These are phyloP conservation scores for Onygenales sp. DNA, from an alignment of 2,329 filamentous ascomycete species.

Conservation along the genomic window DNA sequence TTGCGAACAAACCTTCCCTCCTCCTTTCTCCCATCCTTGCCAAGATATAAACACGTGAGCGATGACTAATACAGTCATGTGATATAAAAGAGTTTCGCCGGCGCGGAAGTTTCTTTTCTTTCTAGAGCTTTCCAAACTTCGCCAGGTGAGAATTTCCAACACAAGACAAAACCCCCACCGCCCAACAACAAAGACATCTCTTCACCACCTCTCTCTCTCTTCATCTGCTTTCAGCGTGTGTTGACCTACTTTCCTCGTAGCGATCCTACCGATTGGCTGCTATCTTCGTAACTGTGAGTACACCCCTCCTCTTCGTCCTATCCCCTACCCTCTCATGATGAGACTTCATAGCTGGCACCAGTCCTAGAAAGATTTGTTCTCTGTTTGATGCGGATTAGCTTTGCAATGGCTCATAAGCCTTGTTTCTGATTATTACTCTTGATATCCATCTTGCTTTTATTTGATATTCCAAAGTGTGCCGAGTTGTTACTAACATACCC, in stretches of 20 bases:
- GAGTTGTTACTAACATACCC: neutral
- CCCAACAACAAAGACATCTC: neutral
- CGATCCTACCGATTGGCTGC: neutral
- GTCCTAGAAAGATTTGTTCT: conserved; percentile 56
- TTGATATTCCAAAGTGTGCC: neutral
- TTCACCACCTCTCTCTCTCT: neutral
- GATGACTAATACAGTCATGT: too few relatives aligned
- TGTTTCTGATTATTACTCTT: conserved; percentile 7
- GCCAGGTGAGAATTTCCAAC: neutral
- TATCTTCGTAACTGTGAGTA: conserved; percentile 1
- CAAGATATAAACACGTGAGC: too few relatives aligned
- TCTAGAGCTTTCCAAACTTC: conserved; percentile 14
- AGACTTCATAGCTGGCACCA: conserved; percentile 56
- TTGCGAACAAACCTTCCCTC: neutral
- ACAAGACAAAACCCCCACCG: neutral
- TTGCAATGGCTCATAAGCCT: conserved; percentile 18
- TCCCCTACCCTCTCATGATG: conserved; percentile 38
- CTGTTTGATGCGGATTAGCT: conserved; percentile 54
- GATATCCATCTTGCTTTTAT: conserved; percentile 5
- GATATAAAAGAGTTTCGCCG: neutral
- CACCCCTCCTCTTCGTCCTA: conserved; percentile 4
- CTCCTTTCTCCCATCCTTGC: neutral
- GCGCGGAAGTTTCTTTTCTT: neutral
- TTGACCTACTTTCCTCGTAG: neutral
- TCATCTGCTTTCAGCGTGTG: neutral